Evolutionary conservation across 2,329 filamentous ascomycete genomes (phyloP), one percentile per base, ranked within the genome.

Genomic region (Pestalotiopsis fici): DNA sequence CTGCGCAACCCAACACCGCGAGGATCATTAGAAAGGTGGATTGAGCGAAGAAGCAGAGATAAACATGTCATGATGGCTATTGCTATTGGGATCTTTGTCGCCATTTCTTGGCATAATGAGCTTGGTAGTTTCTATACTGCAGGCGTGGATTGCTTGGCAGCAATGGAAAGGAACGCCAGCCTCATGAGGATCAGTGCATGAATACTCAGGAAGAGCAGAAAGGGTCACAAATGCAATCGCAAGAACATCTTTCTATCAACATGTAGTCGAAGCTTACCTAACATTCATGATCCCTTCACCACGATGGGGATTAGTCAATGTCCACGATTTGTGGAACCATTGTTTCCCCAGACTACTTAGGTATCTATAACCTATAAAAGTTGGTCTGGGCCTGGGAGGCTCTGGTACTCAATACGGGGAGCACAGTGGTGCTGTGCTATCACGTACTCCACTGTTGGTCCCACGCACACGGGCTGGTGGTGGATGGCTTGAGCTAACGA

Each of bases 71-170:
- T 50, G 21, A 54, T 64, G 60, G 60, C 23, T 18, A 64, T 37
- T 21, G 4, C 43, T 2, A 15, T 31, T n/a, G 60, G 43, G 5
- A 23, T 64, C 1, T 9, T 21, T 0, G 18, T 64, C 23, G 60
- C 60, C 23, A 37, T 64, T 4, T 13, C 35, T 64, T 18, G 60
- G 60, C 13, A 6, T 64, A 1, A 5, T 39, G 23, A 21, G 31
- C 5, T n/a, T 54, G 60, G 39, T 64, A 7, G 27, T 64, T 21
- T 43, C 28, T 27, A 4, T 31, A 31, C 21, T 47, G 15, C 39
- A 64, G 60, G 50, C 60, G 11, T 64, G 60, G 60, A 54, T 64
- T 13, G n/a, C 21, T 3, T 64, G 39, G 28, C 60, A 64, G 18
- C 28, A 31, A 21, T 64, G 60, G 60, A 35, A 61, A 43, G 5